Base-by-base conservation (phyloP, 148 eudicot species). In the Rhododendron mucronatum region DNA sequence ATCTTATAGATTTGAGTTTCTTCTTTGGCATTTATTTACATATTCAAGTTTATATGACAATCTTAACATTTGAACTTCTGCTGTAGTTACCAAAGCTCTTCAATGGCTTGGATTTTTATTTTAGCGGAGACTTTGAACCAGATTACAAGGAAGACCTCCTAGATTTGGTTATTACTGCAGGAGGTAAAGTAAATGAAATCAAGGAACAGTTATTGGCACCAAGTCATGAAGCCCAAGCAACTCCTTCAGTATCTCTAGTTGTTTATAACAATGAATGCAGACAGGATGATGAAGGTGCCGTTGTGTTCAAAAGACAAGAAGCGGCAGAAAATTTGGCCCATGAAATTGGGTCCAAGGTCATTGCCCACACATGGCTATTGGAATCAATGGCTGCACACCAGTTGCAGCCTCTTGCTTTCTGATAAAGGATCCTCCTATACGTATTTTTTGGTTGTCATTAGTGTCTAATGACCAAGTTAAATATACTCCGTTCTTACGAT, bases 321-420 rank as follows among this genome's bases (percentile, higher is more conserved):
- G 88, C 81, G 67, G 96, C 96, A 7, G 87, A 92, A 82, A 87
- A 51, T 51, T 87, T 94, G 81, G 94, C 91, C 51, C 73, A 63
- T 30, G 91, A 86, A 85, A 86, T 74, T 57, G 86, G 91, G 83
- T 90, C 91, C 39, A 86, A 86, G 73, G 93, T 91, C 50, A 85
- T 95, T 82, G 87, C 92, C 35, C 99, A 95, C 84, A 94, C 95
- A 10, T 95, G 99, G 99, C 84, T 96, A 71, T 87, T 96, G 92
- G 95, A 91, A 77, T 95, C 98, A 18, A 92, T 96, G 87, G 96
- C 97, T 78, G 92, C 97, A 41, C 86, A 93, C 59, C 77, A 69
- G 75, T 82, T 95, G 88, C 75, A 69, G 18, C 75, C 75, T 28
- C 75, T 69, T 69, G 18, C 75, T 69, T 26, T 69, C 75, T 30